A percentile compares a stretch with the other conserved stretches of the same genome.
These are phyloP conservation scores for Paramecium pentaurelia DNA, from an alignment of 73 alveolate genomes.

Conservation along the genomic window DNA sequence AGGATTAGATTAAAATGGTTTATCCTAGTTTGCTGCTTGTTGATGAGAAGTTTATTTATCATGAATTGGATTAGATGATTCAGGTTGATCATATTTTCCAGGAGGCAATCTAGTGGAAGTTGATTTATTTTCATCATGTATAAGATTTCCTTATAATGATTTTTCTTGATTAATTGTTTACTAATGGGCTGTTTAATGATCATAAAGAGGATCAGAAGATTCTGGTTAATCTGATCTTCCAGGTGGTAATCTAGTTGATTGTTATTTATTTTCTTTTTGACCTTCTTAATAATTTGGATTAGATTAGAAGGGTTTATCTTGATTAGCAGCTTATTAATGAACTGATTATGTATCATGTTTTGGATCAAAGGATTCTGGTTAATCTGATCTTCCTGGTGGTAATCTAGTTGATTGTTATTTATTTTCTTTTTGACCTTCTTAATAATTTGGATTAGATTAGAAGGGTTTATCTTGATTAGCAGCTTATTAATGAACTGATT, in stretches of 20 bases:
- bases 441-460: background rate
- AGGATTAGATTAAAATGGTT: background rate
- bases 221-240: background rate
- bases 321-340: background rate
- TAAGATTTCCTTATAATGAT: background rate
- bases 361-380: background rate
- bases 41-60: background rate
- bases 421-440: background rate
- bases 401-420: background rate
- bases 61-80: background rate
- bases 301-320: background rate
- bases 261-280: background rate
- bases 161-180: background rate
- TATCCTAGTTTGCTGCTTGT: background rate
- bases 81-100: background rate
- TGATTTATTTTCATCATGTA: background rate
- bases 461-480: background rate
- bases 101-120: background rate
- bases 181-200: background rate
- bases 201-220: background rate
- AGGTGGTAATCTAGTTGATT: background rate
- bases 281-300: background rate
- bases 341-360: background rate
- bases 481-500: background rate
- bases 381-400: slow-evolving; percentile 6